phyloP scores from a whole-genome alignment of 2,329 filamentous ascomycete genomes.

The Pseudophaeomoniella oleicola region DNA sequence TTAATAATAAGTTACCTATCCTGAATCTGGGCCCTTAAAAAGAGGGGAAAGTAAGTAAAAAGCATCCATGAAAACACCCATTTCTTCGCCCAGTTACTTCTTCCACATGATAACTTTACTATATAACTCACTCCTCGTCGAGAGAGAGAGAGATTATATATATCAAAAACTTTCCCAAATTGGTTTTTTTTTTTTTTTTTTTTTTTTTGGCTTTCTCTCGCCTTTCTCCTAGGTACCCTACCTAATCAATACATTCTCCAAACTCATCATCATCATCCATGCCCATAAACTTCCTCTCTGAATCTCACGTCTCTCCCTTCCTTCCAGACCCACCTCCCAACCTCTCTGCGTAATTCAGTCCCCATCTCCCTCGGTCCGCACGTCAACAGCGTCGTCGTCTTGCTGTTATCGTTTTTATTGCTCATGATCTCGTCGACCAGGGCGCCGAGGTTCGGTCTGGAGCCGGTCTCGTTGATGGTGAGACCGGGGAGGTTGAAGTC shows the following conservation, averaged over 20 bases:
- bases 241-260: not conserved
- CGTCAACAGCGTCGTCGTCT: slow-evolving; percentile 7
- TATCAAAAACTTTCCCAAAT: no score
- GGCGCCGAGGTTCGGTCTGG: not conserved
- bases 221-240: not conserved
- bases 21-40: no score
- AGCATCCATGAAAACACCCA: no score
- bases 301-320: slow-evolving; percentile 8
- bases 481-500: not conserved
- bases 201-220: not conserved
- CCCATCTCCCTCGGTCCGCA: slow-evolving; percentile 9
- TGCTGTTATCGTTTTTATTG: slow-evolving; percentile 1
- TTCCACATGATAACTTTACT: no score
- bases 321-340: slow-evolving; percentile 7
- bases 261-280: slow-evolving; percentile 7
- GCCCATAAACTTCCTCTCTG: slow-evolving; percentile 12
- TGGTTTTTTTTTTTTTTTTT: not conserved
- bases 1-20: no score
- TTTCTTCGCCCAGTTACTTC: no score
- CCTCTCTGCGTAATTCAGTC: slow-evolving; percentile 4
- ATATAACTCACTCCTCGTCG: no score
- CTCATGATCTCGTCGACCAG: not conserved
- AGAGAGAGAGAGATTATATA: no score
- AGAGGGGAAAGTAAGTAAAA: no score
- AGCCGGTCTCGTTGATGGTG: no score